Evolutionary conservation across 345 rosid species (phyloP), one percentile per base, ranked within the genome.

Genomic region (Citrus australasica): DNA sequence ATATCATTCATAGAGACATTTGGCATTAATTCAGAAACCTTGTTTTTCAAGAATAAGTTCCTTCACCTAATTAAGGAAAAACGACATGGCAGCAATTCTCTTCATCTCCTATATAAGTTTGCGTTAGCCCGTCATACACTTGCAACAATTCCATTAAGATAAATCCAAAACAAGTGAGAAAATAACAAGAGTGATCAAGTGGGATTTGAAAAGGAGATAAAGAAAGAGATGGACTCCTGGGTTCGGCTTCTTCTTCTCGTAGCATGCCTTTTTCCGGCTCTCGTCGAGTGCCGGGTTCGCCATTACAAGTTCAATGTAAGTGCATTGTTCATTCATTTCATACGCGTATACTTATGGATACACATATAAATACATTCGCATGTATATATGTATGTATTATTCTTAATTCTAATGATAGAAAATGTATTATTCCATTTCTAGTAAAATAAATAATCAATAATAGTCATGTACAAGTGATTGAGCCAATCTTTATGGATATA

Each of bases 261-360:
- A 6, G 76, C 86, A 16, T 75, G 75, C 80, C 56, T 93, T 66
- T 83, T 83, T 25, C 94, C 91, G 1, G 82, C 85, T 72, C 78
- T 88, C 42, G 88, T 86, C 2, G 84, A 90, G 28, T 84, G 85
- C 83, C 80, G 77, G 48, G 85, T 92, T 83, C 93, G 93, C 32
- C 88, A 88, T 75, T 93, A 93, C 86, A 89, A 82, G 85, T 93
- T 93, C 82, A 76, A 92, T 77, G 98, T 89, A 84, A 87, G 58
- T 5, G 19, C 58, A 17, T 17, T 53, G 4, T 28, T 64, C 17
- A 5, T 27, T 32, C 9, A 28, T 32, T 30, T 9, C 32, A 25
- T 27, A 28, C 13, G 7, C 32, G 2, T 30, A 2, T 4, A 25
- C 17, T 27, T 9, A 27, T 28, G 21, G 5, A 63, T 10, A 60